Base-by-base conservation (phyloP, 2,329 filamentous ascomycete species). In the Fusarium globosum region DNA sequence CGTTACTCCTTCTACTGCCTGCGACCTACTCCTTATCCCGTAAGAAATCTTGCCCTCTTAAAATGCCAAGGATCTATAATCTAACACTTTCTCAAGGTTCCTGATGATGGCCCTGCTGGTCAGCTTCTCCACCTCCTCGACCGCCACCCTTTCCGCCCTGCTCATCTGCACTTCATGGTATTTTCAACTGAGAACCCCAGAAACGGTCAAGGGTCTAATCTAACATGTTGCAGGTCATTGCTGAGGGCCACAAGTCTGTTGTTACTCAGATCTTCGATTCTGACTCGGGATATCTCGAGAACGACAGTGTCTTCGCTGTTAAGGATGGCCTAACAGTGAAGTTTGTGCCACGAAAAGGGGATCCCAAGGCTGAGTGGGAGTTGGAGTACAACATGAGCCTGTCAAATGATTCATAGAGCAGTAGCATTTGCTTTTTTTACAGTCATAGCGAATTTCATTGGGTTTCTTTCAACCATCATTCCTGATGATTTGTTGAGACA, bases 201-300 rank as follows among this genome's bases (percentile, higher is more conserved):
- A 8, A n/a, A 13, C 9, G 5, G 4, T 4, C 16, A 13, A 7
- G 15, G 8, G 23, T 14, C 30, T 30, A 39, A 16, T n/a, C 43
- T 35, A 38, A 33, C 2, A 28, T 5, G 5, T 1, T 5, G 11
- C 26, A 82, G 82, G 80, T 85, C 55, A 85, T 86, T 35, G 85
- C 86, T 18, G 85, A 88, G 4, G 88, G 88, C 13, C 91, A 92
- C 84, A 92, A 90, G 77, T 86, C 91, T 0, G 87, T 97, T 53
- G 92, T 91, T 0, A 88, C 87, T 2, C 93, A 96, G 80, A 90
- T 96, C 62, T 96, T 70, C 18, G 74, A 76, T 51, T 65, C 69
- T 2, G 74, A 76, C 21, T 76, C 74, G 4, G 51, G 61, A 2
- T 76, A 76, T 11, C 74, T 76, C 12, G 71, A 69, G 16, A 72